phyloP scores from a whole-genome alignment of 140 eudicot species.

The Anethum foeniculum region DNA sequence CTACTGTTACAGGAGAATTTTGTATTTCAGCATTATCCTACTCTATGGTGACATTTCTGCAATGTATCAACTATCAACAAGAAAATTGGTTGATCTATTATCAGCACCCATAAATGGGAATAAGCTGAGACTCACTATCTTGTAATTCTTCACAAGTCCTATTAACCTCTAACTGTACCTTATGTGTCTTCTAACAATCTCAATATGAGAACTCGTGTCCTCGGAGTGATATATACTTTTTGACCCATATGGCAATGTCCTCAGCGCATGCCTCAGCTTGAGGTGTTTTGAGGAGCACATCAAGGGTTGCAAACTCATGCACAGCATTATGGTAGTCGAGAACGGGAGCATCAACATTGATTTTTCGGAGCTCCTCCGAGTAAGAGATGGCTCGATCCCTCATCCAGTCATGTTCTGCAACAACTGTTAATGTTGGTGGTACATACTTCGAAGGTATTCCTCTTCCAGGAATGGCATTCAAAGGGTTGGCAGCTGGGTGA shows the following conservation, averaged over 20 bases:
- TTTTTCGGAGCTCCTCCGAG: slow-evolving; percentile 76
- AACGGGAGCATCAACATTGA: slow-evolving; percentile 80
- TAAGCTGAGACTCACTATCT: not conserved
- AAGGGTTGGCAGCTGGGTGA: slow-evolving; percentile 80
- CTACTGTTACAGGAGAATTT: not conserved
- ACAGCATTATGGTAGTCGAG: slow-evolving; percentile 82
- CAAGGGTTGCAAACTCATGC: slow-evolving; percentile 88
- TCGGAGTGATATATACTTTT: slow-evolving; percentile 76
- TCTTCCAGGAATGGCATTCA: slow-evolving; percentile 25
- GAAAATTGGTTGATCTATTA: not conserved
- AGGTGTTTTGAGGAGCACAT: slow-evolving; percentile 64
- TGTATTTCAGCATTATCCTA: not conserved
- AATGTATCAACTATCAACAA: not conserved
- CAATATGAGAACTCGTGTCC: slow-evolving; percentile 88
- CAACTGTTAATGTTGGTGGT: slow-evolving; percentile 78
- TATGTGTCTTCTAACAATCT: not conserved
- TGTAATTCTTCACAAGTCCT: not conserved
- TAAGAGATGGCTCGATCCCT: slow-evolving; percentile 84
- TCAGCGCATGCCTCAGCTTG: slow-evolving; percentile 84
- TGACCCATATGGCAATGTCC: slow-evolving; percentile 87
- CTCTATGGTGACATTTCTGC: not conserved
- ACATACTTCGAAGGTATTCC: slow-evolving; percentile 40
- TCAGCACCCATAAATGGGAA: not conserved
- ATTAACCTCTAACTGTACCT: not conserved
- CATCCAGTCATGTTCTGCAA: slow-evolving; percentile 95